Evolutionary conservation across 768 basidiomycete genomes (phyloP), one percentile per base, ranked within the genome.

Genomic region (Scleroderma citrinum): DNA sequence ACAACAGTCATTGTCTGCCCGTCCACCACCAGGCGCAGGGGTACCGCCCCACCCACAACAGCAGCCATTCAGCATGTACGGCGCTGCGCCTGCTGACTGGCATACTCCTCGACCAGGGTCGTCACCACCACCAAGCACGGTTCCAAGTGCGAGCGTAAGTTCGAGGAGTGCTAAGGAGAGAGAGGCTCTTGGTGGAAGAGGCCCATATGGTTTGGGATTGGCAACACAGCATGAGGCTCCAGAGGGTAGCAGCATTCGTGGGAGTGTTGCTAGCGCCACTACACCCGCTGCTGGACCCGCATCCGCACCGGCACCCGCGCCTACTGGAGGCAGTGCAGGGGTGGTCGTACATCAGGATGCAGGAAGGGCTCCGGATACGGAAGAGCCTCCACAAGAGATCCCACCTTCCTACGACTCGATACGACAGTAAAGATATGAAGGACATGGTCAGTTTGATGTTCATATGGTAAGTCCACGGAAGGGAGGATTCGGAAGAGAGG

Each of bases 351-450:
- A 65, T 41, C 55, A 56, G 23, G 64, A 65, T 35, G 64, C 53
- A 0, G 64, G 64, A 5, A 36, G 60, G 38, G 64, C 62, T 0
- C 59, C 59, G 4, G 37, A 31, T 7, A 56, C 58, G 29, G 54
- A 46, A 17, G 20, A 17, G 2, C 45, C 52, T 13, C 63, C 58
- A 3, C 58, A 51, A 21, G 64, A 65, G 48, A 62, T 65, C 17
- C 64, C 63, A 0, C 63, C 63, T 11, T 23, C 63, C 2, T 65
- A 65, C 43, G 63, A 65, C 0, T 65, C 63, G 12, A 65, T 65
- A 35, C 55, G 32, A 24, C 56, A 44, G 14, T 41, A 35, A 49
- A 20, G 41, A 21, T 21, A 17, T 11, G 6, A 39, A 39, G 8
- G 38, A 23, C 34, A 6, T 35, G 34, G 34, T 14, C 5, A 35